Conservation (phyloP, 2,329 filamentous ascomycete species). For the Aspergillaceae sp. region DNA sequence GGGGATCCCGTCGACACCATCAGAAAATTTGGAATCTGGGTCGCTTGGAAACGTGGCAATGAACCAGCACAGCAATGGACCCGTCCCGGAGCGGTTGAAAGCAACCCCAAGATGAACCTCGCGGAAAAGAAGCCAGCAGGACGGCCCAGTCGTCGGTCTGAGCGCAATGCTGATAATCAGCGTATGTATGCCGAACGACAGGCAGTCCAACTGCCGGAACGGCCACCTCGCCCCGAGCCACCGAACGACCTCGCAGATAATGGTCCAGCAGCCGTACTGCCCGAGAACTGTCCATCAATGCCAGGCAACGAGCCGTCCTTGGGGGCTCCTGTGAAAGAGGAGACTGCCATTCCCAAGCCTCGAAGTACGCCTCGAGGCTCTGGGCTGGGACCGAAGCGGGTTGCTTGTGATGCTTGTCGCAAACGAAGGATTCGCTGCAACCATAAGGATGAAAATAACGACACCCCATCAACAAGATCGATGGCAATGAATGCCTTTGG, state of each 20-base stretch:
- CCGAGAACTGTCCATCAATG: constrained; percentile 17
- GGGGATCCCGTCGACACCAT: constrained; percentile 54
- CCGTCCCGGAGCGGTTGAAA: constrained; percentile 47
- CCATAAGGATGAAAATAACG: constrained; percentile 48
- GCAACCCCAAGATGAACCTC: constrained; percentile 40
- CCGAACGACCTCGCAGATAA: constrained; percentile 9
- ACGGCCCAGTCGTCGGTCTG: constrained; percentile 47
- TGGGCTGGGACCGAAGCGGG: constrained; percentile 50
- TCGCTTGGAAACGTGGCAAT: constrained; percentile 59
- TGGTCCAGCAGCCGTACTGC: constrained; percentile 12
- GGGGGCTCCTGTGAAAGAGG: constrained; percentile 18
- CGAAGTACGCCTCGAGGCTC: constrained; percentile 47
- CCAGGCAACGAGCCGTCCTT: constrained; percentile 11
- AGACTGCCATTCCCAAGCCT: constrained; percentile 20
- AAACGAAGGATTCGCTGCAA: constrained; percentile 55
- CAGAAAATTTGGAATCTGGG: constrained; percentile 55
- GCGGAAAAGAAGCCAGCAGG: constrained; percentile 48
- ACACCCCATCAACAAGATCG: constrained; percentile 19
- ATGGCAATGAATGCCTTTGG: constrained; percentile 22
- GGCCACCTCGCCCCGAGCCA: constrained; percentile 7
- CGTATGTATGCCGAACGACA: constrained; percentile 33
- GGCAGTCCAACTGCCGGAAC: constrained; percentile 28
- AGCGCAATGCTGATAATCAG: constrained; percentile 42
- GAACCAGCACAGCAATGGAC: constrained; percentile 56
- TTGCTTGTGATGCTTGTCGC: constrained; percentile 55